phyloP scores from a whole-genome alignment of 192 early-diverging fungal genomes.

The Rhizophagus clarus region DNA sequence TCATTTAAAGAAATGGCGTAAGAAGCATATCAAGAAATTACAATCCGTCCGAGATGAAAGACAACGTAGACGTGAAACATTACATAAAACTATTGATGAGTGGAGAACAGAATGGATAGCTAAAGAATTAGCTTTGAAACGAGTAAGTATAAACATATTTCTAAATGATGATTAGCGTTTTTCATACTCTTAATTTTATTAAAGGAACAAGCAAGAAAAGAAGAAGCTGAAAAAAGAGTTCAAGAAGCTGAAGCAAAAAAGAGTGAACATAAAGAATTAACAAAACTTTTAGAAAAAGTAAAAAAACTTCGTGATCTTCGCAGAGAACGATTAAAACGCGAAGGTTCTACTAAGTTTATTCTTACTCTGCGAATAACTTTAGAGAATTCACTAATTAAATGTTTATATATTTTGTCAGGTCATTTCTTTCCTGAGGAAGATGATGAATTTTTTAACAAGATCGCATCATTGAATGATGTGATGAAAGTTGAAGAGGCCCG shows the following conservation, averaged over 20 bases:
- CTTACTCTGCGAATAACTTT: neutral
- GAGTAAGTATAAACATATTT: constrained; percentile 16
- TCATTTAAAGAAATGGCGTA: constrained; percentile 33
- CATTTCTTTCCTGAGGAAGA: constrained; percentile 45
- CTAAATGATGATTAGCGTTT: neutral
- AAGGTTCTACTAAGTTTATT: constrained; percentile 15
- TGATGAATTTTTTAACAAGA: constrained; percentile 36
- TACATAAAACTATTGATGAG: constrained; percentile 36
- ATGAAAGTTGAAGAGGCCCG: constrained; percentile 29
- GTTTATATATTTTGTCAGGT: constrained; percentile 21
- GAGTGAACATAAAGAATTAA: constrained; percentile 33
- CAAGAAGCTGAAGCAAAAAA: constrained; percentile 34
- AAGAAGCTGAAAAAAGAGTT: constrained; percentile 26
- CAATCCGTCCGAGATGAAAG: constrained; percentile 35
- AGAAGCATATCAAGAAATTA: constrained; percentile 33
- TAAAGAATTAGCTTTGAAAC: constrained; percentile 29
- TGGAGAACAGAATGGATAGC: constrained; percentile 36
- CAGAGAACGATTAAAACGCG: constrained; percentile 34
- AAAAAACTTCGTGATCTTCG: constrained; percentile 35
- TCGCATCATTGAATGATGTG: constrained; percentile 36
- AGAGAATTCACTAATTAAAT: neutral
- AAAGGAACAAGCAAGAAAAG: constrained; percentile 31
- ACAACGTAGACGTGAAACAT: constrained; percentile 30
- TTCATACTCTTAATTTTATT: constrained; percentile 3
- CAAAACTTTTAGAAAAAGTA: constrained; percentile 32